These are phyloP conservation scores for Baorangia bicolor DNA, from an alignment of 768 basidiomycete genomes.

Conservation along the genomic window DNA sequence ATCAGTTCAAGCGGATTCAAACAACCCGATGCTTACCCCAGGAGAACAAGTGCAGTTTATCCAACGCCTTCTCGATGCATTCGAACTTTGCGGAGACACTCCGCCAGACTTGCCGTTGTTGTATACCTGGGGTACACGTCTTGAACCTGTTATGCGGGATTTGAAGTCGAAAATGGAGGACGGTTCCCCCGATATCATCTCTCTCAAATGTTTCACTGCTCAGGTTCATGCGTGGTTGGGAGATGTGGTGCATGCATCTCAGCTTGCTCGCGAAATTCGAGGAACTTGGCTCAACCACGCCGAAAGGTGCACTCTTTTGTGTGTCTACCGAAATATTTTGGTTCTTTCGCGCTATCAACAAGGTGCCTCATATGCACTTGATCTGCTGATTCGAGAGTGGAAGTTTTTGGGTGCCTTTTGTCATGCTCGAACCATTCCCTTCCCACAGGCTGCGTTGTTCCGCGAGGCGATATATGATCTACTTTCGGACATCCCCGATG, in stretches of 20 bases:
- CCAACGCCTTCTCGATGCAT: constrained; percentile 20
- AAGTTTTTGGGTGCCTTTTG: constrained; percentile 27
- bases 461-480: constrained; percentile 28
- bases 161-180: constrained; percentile 25
- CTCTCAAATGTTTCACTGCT: constrained; percentile 31
- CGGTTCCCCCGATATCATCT: constrained; percentile 17
- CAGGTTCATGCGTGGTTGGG: constrained; percentile 39
- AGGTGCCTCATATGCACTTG: constrained; percentile 35
- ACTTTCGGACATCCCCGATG: constrained; percentile 34
- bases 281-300: constrained; percentile 17
- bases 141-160: constrained; percentile 34
- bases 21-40: constrained; percentile 15
- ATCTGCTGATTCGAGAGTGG: constrained; percentile 43
- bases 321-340: constrained; percentile 40
- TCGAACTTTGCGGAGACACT: constrained; percentile 14
- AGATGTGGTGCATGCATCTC: constrained; percentile 35
- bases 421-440: not conserved
- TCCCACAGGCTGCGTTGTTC: constrained; percentile 25
- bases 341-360: constrained; percentile 35
- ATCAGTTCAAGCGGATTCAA: constrained; percentile 7
- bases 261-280: constrained; percentile 27
- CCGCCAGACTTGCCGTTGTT: constrained; percentile 21
- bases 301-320: constrained; percentile 22
- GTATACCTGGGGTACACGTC: constrained; percentile 37
- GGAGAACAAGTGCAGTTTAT: constrained; percentile 29